phyloP scores from a whole-genome alignment of 345 rosid species.

The Eucalyptus regnans region DNA sequence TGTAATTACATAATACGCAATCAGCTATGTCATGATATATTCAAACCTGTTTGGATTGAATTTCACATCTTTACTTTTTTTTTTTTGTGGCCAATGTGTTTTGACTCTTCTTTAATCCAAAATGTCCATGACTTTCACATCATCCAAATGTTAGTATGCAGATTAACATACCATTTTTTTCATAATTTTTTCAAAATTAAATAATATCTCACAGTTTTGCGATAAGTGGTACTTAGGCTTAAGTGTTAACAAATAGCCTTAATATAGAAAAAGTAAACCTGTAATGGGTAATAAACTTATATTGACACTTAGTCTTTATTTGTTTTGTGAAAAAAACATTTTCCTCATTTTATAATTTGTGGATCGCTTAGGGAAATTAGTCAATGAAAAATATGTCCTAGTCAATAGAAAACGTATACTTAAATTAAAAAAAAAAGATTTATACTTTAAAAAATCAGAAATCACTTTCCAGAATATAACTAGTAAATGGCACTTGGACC shows the following conservation, averaged over 20 bases:
- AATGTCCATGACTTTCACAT: not conserved
- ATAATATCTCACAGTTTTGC: not conserved
- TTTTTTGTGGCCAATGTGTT: not conserved
- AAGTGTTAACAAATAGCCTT: not conserved
- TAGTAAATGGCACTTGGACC: not conserved
- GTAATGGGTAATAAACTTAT: not conserved
- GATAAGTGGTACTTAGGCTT: not conserved
- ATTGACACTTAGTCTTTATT: not conserved
- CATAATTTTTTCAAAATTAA: too few relatives aligned
- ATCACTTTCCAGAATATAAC: not conserved
- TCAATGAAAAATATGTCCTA: not conserved
- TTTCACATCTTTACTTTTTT: not conserved
- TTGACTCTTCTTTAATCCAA: not conserved
- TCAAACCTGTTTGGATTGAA: not conserved
- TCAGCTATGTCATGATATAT: not conserved
- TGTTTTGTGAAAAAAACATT: not conserved
- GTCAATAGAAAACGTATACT: not conserved
- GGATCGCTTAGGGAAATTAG: not conserved
- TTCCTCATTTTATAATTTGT: not conserved
- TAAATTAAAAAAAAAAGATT: not conserved
- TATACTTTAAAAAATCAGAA: accelerated
- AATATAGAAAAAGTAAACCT: not conserved
- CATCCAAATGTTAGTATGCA: not conserved
- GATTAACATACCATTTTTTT: too few relatives aligned
- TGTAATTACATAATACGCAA: not conserved